Base-by-base conservation (phyloP, 768 basidiomycete genomes). In the Russula griseocarnosa region DNA sequence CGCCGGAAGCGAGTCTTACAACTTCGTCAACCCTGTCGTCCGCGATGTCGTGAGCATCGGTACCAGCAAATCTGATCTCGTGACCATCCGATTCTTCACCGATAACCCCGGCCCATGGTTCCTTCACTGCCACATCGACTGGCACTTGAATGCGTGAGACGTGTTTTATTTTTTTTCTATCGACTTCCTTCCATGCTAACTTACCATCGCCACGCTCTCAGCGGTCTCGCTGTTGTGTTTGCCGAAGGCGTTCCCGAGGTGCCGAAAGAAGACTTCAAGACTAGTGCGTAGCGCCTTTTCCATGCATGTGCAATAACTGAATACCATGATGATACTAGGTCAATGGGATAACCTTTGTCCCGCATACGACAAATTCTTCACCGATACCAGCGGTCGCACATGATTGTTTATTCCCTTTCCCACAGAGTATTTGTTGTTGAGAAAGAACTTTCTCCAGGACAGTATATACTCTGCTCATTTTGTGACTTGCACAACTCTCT, bases 41-140 rank as follows among this genome's bases (percentile, higher is more conserved):
- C 72, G 82, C 55, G 82, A 83, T 68, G 79, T 79, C 7, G 75
- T 81, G 30, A 67, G 62, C 53, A 69, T 66, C 28, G 70, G 70
- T 5, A 62, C 40, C 3, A 22, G 55, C 34, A 0, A 34, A 0
- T 42, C 18, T n/a, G 67, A 69, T 32, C 26, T 53, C 7, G 65
- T 71, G 10, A 63, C 66, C 22, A 69, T 76, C 54, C 69, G 75
- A 10, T 73, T 74, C 60, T 52, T 67, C 16, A 74, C 73, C 16
- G 73, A 74, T 62, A 73, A 73, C 42, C 68, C 73, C 11, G 73
- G 73, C 16, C 68, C 69, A 47, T 71, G 69, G 71, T 68, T 70
- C 52, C 58, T 74, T 38, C 73, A 74, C 63, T 74, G 74, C 58
- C 74, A 74, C 62, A 73, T 74, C 60, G 73, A 67, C 38, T 73